Evolutionary conservation across 345 rosid genomes (phyloP).

Genomic region (Aurinia saxatilis): DNA sequence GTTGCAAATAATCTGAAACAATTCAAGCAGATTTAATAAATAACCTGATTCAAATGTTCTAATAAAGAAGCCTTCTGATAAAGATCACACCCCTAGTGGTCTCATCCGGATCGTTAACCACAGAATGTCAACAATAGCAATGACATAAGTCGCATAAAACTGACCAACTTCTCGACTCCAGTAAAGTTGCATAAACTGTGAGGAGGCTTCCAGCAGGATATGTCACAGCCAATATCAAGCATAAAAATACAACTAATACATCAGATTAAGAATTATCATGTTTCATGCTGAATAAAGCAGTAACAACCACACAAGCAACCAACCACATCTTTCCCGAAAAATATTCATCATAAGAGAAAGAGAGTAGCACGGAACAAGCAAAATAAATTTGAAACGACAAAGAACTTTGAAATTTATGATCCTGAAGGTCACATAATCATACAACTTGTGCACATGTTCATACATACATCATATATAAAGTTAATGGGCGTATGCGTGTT

Average conservation of each 20-base stretch:
- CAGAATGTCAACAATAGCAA: conserved; percentile 66
- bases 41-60: background rate
- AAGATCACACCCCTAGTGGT: conserved; percentile 67
- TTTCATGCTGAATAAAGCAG: background rate
- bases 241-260: conserved; percentile 1
- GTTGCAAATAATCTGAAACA: conserved; percentile 71
- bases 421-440: background rate
- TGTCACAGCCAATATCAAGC: background rate
- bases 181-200: conserved; percentile 63
- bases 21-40: background rate
- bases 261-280: background rate
- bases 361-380: too few relatives aligned
- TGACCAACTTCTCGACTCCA: conserved; percentile 98
- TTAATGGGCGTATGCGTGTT: background rate
- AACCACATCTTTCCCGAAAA: too few relatives aligned
- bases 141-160: conserved; percentile 77
- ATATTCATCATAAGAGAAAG: too few relatives aligned
- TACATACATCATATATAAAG: background rate
- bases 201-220: conserved; percentile 26
- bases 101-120: conserved; percentile 74
- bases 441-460: conserved; percentile 1
- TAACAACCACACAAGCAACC: too few relatives aligned
- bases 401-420: too few relatives aligned
- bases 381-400: too few relatives aligned
- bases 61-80: background rate